A percentile compares a stretch with the other conserved stretches of the same genome.
These are phyloP conservation scores for Neurospora sp. DNA, from an alignment of 2,329 filamentous ascomycete species.

Conservation along the genomic window DNA sequence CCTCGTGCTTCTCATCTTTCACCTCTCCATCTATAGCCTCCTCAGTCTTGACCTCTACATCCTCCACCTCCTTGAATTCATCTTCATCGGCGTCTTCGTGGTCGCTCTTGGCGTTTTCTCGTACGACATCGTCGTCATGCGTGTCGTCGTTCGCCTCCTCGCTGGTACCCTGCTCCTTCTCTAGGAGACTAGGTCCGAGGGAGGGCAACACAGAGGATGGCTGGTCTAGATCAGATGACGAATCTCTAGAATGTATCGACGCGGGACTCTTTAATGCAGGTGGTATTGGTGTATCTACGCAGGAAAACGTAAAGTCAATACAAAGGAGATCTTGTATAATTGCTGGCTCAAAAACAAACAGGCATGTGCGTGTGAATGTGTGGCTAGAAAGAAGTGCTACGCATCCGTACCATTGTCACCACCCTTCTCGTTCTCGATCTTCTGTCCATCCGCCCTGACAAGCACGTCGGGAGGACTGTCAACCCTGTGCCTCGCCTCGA, in stretches of 20 bases:
- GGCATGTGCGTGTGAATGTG: conserved; percentile 2
- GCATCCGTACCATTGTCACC: conserved; percentile 26
- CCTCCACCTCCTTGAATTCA: neutral
- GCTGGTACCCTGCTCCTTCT: neutral
- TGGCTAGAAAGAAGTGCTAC: conserved; percentile 20
- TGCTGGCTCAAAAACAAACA: conserved; percentile 7
- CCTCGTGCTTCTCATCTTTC: neutral
- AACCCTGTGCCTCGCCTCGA: conserved; percentile 35
- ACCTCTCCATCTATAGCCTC: neutral
- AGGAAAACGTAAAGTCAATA: conserved; percentile 24
- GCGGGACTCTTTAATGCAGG: conserved; percentile 20
- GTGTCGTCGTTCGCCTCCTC: neutral
- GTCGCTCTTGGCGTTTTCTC: neutral
- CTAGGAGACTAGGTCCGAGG: neutral
- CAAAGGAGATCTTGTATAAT: conserved; percentile 14
- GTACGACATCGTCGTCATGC: neutral
- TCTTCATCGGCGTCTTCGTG: neutral
- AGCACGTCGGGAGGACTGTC: conserved; percentile 46
- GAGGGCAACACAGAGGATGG: neutral
- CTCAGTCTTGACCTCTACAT: neutral
- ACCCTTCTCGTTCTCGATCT: conserved; percentile 20
- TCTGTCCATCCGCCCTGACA: conserved; percentile 33
- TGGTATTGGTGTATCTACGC: conserved; percentile 30
- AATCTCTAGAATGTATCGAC: neutral
- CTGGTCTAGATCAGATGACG: neutral